A percentile compares a stretch with the other conserved stretches of the same genome.
Conservation (phyloP, 192 early-diverging fungal species). For the Jimgerdemannia lactiflua region DNA sequence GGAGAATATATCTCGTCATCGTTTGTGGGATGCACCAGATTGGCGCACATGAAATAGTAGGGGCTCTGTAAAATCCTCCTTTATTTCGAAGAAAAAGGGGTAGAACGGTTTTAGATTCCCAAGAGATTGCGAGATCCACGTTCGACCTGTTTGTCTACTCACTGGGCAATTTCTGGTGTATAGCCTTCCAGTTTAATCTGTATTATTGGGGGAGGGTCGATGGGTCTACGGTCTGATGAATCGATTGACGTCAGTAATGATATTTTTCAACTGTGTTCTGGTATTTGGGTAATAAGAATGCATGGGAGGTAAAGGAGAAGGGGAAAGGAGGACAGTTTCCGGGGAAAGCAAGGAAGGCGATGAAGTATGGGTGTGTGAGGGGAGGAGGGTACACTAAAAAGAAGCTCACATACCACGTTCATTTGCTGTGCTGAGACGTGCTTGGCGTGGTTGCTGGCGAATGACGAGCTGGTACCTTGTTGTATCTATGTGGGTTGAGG, state of each 20-base stretch:
- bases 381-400: background rate
- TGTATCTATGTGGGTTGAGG: background rate
- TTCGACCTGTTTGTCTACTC: background rate
- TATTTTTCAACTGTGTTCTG: background rate
- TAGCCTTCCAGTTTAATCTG: constrained; percentile 37
- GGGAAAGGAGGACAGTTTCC: background rate
- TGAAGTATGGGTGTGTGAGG: background rate
- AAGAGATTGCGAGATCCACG: too few species aligned
- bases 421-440: constrained; percentile 92
- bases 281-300: background rate
- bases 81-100: background rate
- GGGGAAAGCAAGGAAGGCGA: too few species aligned
- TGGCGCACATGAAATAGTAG: constrained; percentile 97
- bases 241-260: constrained; percentile 4
- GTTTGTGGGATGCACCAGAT: constrained; percentile 76
- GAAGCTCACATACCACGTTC: constrained; percentile 70
- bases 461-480: constrained; percentile 59
- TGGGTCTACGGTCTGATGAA: constrained; percentile 72
- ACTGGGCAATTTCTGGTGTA: constrained; percentile 8
- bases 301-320: background rate
- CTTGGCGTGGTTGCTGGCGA: constrained; percentile 91
- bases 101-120: constrained; percentile 15
- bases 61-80: constrained; percentile 70
- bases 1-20: constrained; percentile 86
- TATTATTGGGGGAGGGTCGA: constrained; percentile 82